A percentile compares a stretch with the other conserved stretches of the same genome.
Evolutionary conservation across 208 protist genomes (phyloP).

Genomic region (Leishmania martiniquensis): DNA sequence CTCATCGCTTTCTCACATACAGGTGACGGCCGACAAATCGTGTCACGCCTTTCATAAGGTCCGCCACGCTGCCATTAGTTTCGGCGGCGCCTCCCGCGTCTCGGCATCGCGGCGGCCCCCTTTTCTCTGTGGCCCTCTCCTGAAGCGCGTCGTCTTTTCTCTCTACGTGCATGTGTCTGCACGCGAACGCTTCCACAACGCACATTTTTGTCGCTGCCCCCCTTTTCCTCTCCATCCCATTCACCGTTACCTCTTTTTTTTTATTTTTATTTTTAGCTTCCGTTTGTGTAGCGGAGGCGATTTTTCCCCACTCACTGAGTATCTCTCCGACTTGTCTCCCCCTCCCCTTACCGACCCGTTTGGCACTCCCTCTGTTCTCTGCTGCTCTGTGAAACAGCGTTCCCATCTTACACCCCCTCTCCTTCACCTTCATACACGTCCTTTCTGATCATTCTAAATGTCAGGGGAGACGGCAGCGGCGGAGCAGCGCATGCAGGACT

Average conservation of each 20-base stretch:
- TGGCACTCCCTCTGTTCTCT: background rate
- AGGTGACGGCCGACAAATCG: background rate
- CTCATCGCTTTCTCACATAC: background rate
- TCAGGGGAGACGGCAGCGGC: conserved; percentile 14
- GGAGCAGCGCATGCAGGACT: conserved; percentile 50
- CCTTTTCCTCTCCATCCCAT: background rate
- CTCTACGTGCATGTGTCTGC: background rate
- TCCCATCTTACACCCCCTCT: background rate
- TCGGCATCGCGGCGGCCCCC: background rate
- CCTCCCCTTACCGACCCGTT: background rate
- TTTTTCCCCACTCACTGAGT: too few species aligned
- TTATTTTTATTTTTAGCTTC: too few species aligned
- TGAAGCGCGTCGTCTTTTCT: background rate
- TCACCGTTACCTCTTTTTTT: too few species aligned
- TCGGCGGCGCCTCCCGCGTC: background rate
- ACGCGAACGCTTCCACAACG: background rate
- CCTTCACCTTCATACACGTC: background rate
- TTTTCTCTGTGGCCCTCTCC: background rate
- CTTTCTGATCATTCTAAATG: conserved; percentile 1
- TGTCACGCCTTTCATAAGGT: background rate
- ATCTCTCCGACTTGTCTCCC: too few species aligned
- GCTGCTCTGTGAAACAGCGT: background rate
- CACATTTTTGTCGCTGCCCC: background rate
- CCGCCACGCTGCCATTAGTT: background rate
- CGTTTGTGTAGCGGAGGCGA: background rate